Base-by-base conservation (phyloP, 2,329 filamentous ascomycete genomes). In the Talaromyces sp. region DNA sequence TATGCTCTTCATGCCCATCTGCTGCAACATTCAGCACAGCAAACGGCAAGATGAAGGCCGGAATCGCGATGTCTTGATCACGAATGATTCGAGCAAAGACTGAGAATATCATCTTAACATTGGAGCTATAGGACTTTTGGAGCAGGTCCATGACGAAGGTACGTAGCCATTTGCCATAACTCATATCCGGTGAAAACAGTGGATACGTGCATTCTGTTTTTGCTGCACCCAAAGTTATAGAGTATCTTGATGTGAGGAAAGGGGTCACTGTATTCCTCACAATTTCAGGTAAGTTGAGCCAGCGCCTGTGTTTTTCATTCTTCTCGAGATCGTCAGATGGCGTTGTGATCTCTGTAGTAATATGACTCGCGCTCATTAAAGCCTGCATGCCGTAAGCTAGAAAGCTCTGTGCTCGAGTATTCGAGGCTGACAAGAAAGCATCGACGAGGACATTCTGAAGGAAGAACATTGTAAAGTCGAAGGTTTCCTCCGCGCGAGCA, bases 321-420 rank as follows among this genome's bases (percentile, higher is more conserved):
- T 83, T 82, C 33, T 88, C 85, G 22, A 83, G 81, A 57, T 82
- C 80, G 43, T 84, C 81, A 45, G 83, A 81, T 52, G 83, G 80
- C 19, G 83, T 75, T 35, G 80, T 79, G 45, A 83, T 79, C 22
- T 82, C 86, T 11, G 84, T 81, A 65, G 83, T 88, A 72, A 97
- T 88, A 33, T 90, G 88, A 72, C 90, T 92, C 69, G 89, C 87
- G 52, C 89, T 88, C 3, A 98, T 84, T 47, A 98, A 84, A 71
- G 96, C 90, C 76, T 99, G 95, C 88, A 99, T 97, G 1, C 90
- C 91, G 77, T 91, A 99, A 1, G 94, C 94, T 19, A 99, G 83
- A 73, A 96, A 97, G 0, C 93, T 93, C 76, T 98, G 95, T 6
- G 93, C 85, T 68, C 88, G 89, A 2, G 93, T 90, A 74, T 97